Percentiles rank a stretch among this genome's conserved stretches.
These are phyloP conservation scores for Fusarium sp. DNA, from an alignment of 2,329 filamentous ascomycete species.

Conservation along the genomic window DNA sequence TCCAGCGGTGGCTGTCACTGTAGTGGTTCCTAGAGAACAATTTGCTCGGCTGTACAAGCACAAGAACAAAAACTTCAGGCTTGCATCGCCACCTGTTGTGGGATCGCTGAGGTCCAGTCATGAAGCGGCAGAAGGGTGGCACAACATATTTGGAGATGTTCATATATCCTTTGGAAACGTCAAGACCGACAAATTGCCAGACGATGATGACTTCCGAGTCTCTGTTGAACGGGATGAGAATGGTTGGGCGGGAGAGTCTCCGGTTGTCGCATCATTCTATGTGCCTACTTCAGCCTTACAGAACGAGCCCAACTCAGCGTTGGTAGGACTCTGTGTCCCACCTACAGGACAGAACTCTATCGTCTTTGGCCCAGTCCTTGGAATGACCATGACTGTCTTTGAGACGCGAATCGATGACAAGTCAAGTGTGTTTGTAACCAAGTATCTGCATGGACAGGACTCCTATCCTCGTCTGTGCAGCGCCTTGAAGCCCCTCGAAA, in stretches of 20 bases:
- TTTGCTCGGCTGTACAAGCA: conserved; percentile 45
- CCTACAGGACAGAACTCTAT: conserved; percentile 37
- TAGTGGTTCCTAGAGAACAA: conserved; percentile 47
- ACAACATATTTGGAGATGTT: conserved; percentile 51
- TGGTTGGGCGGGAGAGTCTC: conserved; percentile 51
- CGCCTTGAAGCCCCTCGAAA: conserved; percentile 36
- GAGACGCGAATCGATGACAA: conserved; percentile 45
- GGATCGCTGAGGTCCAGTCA: conserved; percentile 44
- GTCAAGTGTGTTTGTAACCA: conserved; percentile 50
- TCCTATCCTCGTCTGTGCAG: conserved; percentile 42
- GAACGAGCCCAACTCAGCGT: conserved; percentile 44
- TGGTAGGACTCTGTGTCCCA: conserved; percentile 48
- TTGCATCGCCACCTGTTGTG: conserved; percentile 44
- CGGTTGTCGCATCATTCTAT: conserved; percentile 54
- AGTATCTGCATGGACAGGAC: conserved; percentile 49
- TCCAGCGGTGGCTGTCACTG: conserved; percentile 49
- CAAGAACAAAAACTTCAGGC: conserved; percentile 16
- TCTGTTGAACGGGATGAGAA: conserved; percentile 47
- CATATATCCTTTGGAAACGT: conserved; percentile 55
- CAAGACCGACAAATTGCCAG: conserved; percentile 34
- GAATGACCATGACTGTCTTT: conserved; percentile 45
- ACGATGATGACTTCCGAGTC: conserved; percentile 47
- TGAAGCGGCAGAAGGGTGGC: conserved; percentile 42
- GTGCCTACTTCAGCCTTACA: conserved; percentile 50
- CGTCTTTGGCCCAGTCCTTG: conserved; percentile 42